phyloP scores from a whole-genome alignment of 495 filamentous ascomycete species.

The Jackrogersella multiformis region DNA sequence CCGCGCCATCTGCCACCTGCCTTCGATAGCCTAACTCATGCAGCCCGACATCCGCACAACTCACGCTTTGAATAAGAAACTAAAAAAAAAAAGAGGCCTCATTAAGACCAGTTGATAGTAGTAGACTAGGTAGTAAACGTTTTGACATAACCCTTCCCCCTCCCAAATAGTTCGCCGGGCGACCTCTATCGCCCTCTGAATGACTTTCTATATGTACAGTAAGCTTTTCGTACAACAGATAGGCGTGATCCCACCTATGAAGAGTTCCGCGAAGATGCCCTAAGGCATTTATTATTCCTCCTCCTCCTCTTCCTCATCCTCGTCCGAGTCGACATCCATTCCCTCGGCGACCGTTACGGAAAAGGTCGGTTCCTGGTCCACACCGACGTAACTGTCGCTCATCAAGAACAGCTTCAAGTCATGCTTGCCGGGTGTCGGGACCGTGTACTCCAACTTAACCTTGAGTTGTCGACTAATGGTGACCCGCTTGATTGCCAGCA shows the following conservation, averaged over 20 bases:
- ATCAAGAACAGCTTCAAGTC: conserved; percentile 92
- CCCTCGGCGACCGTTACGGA: conserved; percentile 86
- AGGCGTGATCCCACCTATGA: conserved; percentile 33
- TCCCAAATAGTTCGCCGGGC: conserved; percentile 25
- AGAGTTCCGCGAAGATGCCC: conserved; percentile 12
- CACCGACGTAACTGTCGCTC: conserved; percentile 97
- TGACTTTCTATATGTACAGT: conserved; percentile 46
- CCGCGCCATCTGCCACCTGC: not conserved
- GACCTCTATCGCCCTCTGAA: conserved; percentile 18
- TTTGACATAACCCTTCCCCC: conserved; percentile 28
- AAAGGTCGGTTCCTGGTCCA: conserved; percentile 95
- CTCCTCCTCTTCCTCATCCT: conserved; percentile 79
- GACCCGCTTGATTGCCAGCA: conserved; percentile 93
- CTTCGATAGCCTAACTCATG: not conserved
- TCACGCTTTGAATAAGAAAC: conserved; percentile 6
- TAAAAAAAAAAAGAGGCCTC: not conserved
- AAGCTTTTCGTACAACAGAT: conserved; percentile 41
- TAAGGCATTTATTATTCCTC: conserved; percentile 41
- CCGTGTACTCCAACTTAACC: conserved; percentile 84
- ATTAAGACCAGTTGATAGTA: not conserved
- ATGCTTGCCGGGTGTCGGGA: conserved; percentile 84
- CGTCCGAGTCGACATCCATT: conserved; percentile 93
- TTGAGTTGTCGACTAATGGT: conserved; percentile 83
- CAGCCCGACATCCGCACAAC: conserved; percentile 6
- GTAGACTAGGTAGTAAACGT: conserved; percentile 15